Percentiles rank a stretch among this genome's conserved stretches.
Conservation (phyloP, 768 basidiomycete genomes). For the Tricholoma matsutake region DNA sequence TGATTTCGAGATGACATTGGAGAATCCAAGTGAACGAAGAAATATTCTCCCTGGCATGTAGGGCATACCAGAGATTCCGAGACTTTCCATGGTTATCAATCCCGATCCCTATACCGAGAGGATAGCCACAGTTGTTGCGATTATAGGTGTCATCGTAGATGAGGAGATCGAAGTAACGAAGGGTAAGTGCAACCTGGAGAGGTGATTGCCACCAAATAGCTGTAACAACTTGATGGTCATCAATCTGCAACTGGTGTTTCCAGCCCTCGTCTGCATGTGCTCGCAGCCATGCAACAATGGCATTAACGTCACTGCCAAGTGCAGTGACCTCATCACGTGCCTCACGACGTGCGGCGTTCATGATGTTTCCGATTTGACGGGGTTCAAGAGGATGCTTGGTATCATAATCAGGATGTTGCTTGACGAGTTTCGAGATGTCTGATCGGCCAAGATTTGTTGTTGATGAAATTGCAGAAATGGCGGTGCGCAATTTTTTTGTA, state of each 20-base stretch:
- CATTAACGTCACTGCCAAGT: conserved; percentile 26
- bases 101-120: conserved; percentile 17
- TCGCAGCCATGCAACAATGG: conserved; percentile 21
- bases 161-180: conserved; percentile 18
- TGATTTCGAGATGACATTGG: conserved; percentile 10
- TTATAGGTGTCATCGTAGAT: conserved; percentile 22
- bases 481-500: conserved; percentile 14
- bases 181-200: conserved; percentile 18
- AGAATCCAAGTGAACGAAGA: conserved; percentile 17
- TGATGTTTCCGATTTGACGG: conserved; percentile 20
- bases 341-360: conserved; percentile 5
- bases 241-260: neutral
- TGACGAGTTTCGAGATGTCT: conserved; percentile 10
- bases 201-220: conserved; percentile 33
- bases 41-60: conserved; percentile 17
- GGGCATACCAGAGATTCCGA: conserved; percentile 21
- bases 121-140: conserved; percentile 8
- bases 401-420: conserved; percentile 4
- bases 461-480: conserved; percentile 9
- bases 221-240: conserved; percentile 7
- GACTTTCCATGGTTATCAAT: conserved; percentile 17
- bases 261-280: neutral
- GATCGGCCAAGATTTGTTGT: conserved; percentile 12
- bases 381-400: conserved; percentile 19
- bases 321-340: conserved; percentile 15